Evolutionary conservation across 768 basidiomycete species (phyloP).

Genomic region (Leccinum arenicola): DNA sequence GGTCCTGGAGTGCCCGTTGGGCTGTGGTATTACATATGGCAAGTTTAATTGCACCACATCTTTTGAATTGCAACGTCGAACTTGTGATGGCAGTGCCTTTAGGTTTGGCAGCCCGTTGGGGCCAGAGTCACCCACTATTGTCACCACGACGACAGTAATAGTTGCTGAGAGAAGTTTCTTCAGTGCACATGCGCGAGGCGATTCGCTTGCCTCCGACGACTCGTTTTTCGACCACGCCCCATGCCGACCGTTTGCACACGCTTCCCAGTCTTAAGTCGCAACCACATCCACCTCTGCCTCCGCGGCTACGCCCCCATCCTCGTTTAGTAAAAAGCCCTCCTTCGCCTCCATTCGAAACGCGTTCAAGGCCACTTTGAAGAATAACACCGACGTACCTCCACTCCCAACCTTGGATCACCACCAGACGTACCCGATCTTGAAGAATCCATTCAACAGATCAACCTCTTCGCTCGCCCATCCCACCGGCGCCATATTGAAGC

Average conservation of each 20-base stretch:
- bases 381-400: slow-evolving; percentile 66
- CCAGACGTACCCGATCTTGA: slow-evolving; percentile 67
- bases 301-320: slow-evolving; percentile 28
- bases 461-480: slow-evolving; percentile 66
- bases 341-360: slow-evolving; percentile 87
- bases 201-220: slow-evolving; percentile 76
- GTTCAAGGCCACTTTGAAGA: slow-evolving; percentile 62
- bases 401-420: slow-evolving; percentile 64
- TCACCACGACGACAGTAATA: slow-evolving; percentile 45
- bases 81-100: slow-evolving; percentile 23
- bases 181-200: slow-evolving; percentile 59
- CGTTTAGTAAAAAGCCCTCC: slow-evolving; percentile 77
- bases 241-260: slow-evolving; percentile 63
- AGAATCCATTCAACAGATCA: slow-evolving; percentile 81
- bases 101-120: slow-evolving; percentile 51
- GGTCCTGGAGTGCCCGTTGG: too few relatives aligned
- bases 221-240: slow-evolving; percentile 63
- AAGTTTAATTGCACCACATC: too few relatives aligned
- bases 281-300: slow-evolving; percentile 36
- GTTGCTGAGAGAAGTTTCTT: slow-evolving; percentile 60
- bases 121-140: slow-evolving; percentile 62
- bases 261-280: slow-evolving; percentile 68
- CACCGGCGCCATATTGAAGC: slow-evolving; percentile 38
- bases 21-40: too few relatives aligned
- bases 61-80: too few relatives aligned